Evolutionary conservation across 257 asterid genomes (phyloP), one percentile per base, ranked within the genome.

Genomic region (Oldenlandia corymbosa): DNA sequence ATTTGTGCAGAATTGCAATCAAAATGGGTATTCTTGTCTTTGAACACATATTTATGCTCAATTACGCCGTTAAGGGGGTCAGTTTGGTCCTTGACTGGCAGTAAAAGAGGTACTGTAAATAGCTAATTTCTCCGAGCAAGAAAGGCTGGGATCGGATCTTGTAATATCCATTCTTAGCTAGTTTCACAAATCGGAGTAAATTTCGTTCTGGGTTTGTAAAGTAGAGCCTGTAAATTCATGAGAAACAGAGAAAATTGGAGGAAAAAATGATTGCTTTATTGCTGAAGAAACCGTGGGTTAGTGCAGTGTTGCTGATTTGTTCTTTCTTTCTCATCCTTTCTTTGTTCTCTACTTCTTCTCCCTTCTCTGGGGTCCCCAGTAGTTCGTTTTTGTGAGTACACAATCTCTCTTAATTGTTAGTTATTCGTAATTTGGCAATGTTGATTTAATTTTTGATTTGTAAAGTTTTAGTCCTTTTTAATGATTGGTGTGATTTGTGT

Each of bases 261-360:
- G 9, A 3, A 60, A 50, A 20, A 28, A 84, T 86, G 90, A 63
- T 78, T 62, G 71, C 75, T 56, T 80, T 84, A 12, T 61, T 86
- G 27, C 81, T 85, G 73, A 84, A 82, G 68, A 91, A 83, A 75
- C 85, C 86, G 65, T 73, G 83, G 65, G 59, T 81, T 23, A 60
- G 76, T 47, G 71, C 90, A 2, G 37, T 62, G 39, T 27, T 62
- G 43, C 58, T 81, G 17, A 60, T 75, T 46, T 43, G 78, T 60
- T 79, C 86, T 46, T 66, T 79, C 5, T 75, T 85, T 49, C 63
- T 85, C 41, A 79, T 77, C 73, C 76, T 85, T 34, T 17, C 83
- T 68, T 65, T 80, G 2, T 78, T 83, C 64, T 69, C 95, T 16
- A 84, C 92, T 28, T 76, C 83, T 65, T 68, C 75, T 47, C 83